Conservation (phyloP, 495 filamentous ascomycete genomes). For the Articulospora tetracladia region DNA sequence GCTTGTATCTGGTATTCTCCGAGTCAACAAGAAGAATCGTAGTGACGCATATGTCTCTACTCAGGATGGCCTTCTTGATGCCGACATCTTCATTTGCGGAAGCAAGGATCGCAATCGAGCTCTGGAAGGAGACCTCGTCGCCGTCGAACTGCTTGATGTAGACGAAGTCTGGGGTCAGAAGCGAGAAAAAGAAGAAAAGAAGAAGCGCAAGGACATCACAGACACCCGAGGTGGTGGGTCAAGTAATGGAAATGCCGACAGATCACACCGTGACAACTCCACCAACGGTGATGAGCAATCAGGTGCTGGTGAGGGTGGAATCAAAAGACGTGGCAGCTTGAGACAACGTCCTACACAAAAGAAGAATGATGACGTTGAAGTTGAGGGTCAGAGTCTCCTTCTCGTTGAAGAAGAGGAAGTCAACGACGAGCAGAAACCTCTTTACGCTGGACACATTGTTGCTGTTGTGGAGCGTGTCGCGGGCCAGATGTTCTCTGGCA, state of each 20-base stretch:
- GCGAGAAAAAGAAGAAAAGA: constrained; percentile 98
- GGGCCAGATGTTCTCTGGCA: constrained; percentile 98
- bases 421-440: constrained; percentile 94
- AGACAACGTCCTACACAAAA: constrained; percentile 97
- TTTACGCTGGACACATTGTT: constrained; percentile 95
- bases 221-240: constrained; percentile 75
- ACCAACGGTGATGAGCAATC: constrained; percentile 64
- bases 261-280: constrained; percentile 40
- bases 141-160: constrained; percentile 93
- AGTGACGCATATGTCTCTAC: constrained; percentile 98
- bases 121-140: constrained; percentile 91
- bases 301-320: constrained; percentile 65
- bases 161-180: constrained; percentile 99
- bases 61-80: constrained; percentile 79
- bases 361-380: constrained; percentile 99
- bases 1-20: constrained; percentile 91
- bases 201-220: constrained; percentile 98
- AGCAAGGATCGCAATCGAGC: constrained; percentile 98
- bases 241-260: constrained; percentile 65
- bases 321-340: constrained; percentile 89
- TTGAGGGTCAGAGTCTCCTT: constrained; percentile 94
- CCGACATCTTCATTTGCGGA: constrained; percentile 98
- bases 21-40: constrained; percentile 99
- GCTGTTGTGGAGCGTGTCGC: constrained; percentile 95
- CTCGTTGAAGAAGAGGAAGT: constrained; percentile 98